Evolutionary conservation across 208 protist species (phyloP).

Genomic region (Trypanosoma platydactyli): DNA sequence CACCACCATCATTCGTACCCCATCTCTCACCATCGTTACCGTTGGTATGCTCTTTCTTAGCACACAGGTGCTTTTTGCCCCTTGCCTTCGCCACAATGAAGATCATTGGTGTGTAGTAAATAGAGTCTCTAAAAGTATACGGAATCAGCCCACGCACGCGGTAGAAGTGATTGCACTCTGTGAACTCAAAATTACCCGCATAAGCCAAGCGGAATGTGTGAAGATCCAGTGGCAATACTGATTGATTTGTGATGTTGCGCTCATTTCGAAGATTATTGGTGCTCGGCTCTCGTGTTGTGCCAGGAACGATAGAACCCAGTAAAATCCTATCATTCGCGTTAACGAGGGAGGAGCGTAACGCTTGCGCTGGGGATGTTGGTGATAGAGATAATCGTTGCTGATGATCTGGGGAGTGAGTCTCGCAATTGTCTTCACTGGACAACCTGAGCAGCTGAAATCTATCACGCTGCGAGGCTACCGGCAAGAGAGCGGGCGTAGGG

Average conservation of each 20-base stretch:
- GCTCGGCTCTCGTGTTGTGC: too few species aligned
- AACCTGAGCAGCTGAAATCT: not conserved
- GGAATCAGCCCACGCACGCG: slow-evolving; percentile 63
- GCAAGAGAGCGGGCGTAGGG: too few species aligned
- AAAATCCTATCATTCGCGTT: too few species aligned
- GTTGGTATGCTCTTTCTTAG: not conserved
- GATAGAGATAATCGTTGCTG: not conserved
- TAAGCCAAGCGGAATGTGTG: slow-evolving; percentile 53
- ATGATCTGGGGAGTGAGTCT: not conserved
- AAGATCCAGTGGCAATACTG: slow-evolving; percentile 36
- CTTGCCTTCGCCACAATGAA: slow-evolving; percentile 38
- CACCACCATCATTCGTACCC: slow-evolving; percentile 31
- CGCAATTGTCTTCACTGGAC: not conserved
- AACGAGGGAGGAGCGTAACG: too few species aligned
- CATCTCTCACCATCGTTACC: not conserved
- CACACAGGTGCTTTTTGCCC: not conserved
- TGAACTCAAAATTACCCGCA: slow-evolving; percentile 57
- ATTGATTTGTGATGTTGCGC: not conserved
- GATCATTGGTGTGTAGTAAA: slow-evolving; percentile 81
- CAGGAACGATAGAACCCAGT: too few species aligned
- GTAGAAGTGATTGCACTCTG: slow-evolving; percentile 48
- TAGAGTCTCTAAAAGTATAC: slow-evolving; percentile 55
- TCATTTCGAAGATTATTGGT: slow-evolving; percentile 1
- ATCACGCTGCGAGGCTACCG: not conserved
- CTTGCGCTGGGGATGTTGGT: slow-evolving; percentile 1